phyloP scores from a whole-genome alignment of 2,329 filamentous ascomycete species.

The Fusarium oxysporum region DNA sequence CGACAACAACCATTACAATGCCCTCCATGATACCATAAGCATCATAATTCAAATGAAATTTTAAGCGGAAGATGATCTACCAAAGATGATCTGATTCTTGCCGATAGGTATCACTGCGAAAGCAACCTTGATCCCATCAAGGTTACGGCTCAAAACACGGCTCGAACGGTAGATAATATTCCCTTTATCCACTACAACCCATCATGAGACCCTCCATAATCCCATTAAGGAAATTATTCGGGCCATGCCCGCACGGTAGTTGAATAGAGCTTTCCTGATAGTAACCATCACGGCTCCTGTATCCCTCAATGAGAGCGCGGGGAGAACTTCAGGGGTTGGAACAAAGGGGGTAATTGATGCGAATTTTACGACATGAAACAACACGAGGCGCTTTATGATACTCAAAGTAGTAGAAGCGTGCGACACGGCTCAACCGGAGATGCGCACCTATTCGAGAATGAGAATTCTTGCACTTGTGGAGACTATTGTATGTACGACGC shows the following conservation, averaged over 20 bases:
- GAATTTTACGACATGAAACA: rapidly evolving
- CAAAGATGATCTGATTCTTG: neutral
- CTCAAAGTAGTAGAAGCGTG: neutral
- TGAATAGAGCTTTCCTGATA: neutral
- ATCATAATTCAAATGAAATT: neutral
- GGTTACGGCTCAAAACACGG: neutral
- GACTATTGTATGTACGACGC: neutral
- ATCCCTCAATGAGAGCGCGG: neutral
- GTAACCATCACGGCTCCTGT: neutral
- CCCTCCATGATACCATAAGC: neutral
- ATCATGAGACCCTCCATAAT: neutral
- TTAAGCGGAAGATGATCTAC: neutral
- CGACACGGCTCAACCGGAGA: neutral
- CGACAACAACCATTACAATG: neutral
- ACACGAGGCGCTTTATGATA: neutral
- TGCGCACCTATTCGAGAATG: neutral
- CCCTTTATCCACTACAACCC: neutral
- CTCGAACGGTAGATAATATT: neutral
- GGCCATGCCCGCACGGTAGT: neutral
- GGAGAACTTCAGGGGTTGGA: neutral
- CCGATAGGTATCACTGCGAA: too few relatives aligned
- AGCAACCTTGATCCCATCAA: rapidly evolving
- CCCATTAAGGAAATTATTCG: neutral
- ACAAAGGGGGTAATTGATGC: neutral
- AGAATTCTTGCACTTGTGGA: too few relatives aligned